Percentiles rank a stretch among this genome's conserved stretches.
Evolutionary conservation across 2,329 filamentous ascomycete genomes (phyloP).

Genomic region (Fusarium bactridioides): DNA sequence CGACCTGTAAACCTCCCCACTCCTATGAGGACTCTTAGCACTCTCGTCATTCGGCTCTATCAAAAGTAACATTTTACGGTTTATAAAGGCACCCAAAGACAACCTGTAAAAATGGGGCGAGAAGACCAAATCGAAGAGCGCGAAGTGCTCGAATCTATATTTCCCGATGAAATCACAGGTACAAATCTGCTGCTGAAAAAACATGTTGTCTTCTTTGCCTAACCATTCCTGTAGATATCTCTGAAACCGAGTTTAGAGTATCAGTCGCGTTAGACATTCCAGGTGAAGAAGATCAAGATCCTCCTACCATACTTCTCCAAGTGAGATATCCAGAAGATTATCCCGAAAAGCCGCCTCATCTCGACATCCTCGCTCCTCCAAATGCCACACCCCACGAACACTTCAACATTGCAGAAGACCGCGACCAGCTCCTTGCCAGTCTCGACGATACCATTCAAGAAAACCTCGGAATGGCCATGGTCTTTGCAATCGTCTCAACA

Average conservation of each 20-base stretch:
- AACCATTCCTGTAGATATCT: slow-evolving; percentile 71
- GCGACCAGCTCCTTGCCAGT: slow-evolving; percentile 73
- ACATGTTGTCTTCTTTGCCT: slow-evolving; percentile 8
- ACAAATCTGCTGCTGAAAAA: slow-evolving; percentile 21
- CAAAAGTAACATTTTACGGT: slow-evolving; percentile 9
- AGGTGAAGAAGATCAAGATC: slow-evolving; percentile 69
- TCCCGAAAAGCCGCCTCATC: slow-evolving; percentile 83
- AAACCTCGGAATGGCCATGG: slow-evolving; percentile 96
- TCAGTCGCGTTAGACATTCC: slow-evolving; percentile 82
- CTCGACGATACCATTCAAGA: slow-evolving; percentile 83
- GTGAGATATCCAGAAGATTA: slow-evolving; percentile 91
- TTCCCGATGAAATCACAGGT: slow-evolving; percentile 97
- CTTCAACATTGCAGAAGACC: slow-evolving; percentile 84
- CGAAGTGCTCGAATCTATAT: slow-evolving; percentile 97
- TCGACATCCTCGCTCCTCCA: slow-evolving; percentile 79
- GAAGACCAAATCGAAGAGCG: slow-evolving; percentile 97
- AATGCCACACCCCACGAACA: slow-evolving; percentile 74
- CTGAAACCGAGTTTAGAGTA: slow-evolving; percentile 88
- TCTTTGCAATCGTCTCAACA: slow-evolving; percentile 87
- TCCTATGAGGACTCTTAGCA: slow-evolving; percentile 28
- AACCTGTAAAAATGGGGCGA: slow-evolving; percentile 60
- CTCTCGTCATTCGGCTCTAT: slow-evolving; percentile 29
- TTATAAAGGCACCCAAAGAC: background rate
- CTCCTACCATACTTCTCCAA: slow-evolving; percentile 79
- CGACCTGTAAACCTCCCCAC: slow-evolving; percentile 40